Conservation (phyloP, 2,329 filamentous ascomycete genomes). For the Proliferodiscus dingleyae region DNA sequence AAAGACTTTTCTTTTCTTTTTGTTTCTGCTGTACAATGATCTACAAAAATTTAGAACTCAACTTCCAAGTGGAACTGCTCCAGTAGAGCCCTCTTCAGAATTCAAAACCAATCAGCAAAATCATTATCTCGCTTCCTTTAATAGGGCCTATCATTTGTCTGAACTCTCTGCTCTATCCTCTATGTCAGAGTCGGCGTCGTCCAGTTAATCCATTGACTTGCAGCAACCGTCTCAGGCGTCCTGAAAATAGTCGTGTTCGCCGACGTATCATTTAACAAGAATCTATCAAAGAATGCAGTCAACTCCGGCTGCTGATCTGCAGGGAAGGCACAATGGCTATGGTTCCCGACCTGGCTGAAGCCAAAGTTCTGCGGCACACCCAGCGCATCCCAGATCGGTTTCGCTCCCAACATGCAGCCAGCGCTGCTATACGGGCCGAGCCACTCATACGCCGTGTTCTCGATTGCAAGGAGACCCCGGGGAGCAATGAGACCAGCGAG, state of each 20-base stretch:
- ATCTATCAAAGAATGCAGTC: constrained; percentile 44
- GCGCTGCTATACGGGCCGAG: constrained; percentile 48
- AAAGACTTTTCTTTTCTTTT: no score
- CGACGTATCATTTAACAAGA: constrained; percentile 14
- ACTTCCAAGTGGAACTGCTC: no score
- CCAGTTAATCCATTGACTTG: background rate
- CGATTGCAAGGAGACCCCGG: constrained; percentile 48
- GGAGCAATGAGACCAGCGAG: constrained; percentile 46
- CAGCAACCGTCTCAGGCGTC: background rate
- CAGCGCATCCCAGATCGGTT: constrained; percentile 48
- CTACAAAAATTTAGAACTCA: no score
- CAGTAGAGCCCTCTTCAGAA: no score
- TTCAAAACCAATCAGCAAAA: no score
- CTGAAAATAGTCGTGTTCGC: background rate
- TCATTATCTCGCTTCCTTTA: no score
- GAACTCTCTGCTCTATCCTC: no score
- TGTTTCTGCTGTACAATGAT: no score
- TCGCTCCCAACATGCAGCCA: constrained; percentile 48
- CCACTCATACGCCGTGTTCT: constrained; percentile 44
- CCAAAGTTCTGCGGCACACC: constrained; percentile 48
- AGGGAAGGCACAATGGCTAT: constrained; percentile 46
- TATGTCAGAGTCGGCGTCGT: background rate
- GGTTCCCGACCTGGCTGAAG: constrained; percentile 41
- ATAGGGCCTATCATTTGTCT: no score
- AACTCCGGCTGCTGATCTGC: constrained; percentile 40